A percentile compares a stretch with the other conserved stretches of the same genome.
Conservation (phyloP, 1,284 basidiomycete species). For the Rhodotorula sp. region DNA sequence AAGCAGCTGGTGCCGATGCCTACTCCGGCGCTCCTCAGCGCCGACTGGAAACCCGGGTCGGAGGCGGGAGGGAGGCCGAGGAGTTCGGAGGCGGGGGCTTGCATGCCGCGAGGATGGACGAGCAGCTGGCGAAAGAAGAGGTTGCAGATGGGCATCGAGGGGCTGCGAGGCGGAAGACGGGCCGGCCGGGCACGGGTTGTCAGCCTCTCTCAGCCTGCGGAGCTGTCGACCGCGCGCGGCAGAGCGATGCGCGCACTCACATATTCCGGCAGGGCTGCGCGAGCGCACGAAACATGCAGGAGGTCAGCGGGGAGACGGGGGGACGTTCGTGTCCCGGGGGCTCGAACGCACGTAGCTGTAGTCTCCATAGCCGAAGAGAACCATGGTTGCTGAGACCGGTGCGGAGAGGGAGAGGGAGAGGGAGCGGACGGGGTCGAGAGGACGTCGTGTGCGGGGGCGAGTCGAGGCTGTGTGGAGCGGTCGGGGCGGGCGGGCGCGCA, state of each 20-base stretch:
- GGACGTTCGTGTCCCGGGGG: neutral
- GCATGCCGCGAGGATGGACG: conserved; percentile 30
- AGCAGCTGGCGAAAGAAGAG: conserved; percentile 51
- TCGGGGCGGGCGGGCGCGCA: too few species aligned
- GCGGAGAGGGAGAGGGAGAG: neutral
- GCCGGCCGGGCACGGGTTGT: too few species aligned
- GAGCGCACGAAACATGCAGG: neutral
- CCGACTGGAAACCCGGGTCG: conserved; percentile 11
- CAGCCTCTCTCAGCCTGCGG: too few species aligned
- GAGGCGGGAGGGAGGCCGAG: conserved; percentile 37
- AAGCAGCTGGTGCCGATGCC: conserved; percentile 38
- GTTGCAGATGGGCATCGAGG: conserved; percentile 52
- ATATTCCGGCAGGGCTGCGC: neutral
- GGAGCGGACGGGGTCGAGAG: neutral
- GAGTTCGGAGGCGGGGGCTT: conserved; percentile 30
- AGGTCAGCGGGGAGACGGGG: neutral
- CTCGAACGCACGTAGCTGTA: conserved; percentile 33
- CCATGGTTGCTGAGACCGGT: conserved; percentile 11
- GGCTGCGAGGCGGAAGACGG: conserved; percentile 11
- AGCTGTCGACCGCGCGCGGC: too few species aligned
- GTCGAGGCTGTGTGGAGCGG: neutral
- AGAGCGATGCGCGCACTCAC: too few species aligned
- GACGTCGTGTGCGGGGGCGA: neutral
- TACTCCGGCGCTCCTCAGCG: conserved; percentile 30
- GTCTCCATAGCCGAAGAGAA: conserved; percentile 32